phyloP scores from a whole-genome alignment of 306 rosid species.

The Betula pendula region DNA sequence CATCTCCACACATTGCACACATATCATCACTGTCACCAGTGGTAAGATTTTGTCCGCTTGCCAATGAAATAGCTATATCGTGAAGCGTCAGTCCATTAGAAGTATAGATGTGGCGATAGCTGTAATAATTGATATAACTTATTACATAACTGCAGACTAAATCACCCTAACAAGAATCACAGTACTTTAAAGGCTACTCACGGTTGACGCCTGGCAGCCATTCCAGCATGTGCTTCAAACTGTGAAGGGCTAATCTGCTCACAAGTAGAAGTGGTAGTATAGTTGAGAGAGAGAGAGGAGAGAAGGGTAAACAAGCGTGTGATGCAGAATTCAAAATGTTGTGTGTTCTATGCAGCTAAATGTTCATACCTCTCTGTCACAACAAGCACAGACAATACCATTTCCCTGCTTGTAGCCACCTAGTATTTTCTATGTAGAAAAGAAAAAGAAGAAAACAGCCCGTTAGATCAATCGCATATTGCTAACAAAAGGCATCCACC shows the following conservation, averaged over 20 bases:
- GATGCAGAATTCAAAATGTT: conserved; percentile 17
- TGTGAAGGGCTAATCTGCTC: conserved; percentile 96
- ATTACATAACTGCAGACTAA: conserved; percentile 27
- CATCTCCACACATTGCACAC: conserved; percentile 95
- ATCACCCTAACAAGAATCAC: conserved; percentile 15
- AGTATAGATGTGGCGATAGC: conserved; percentile 95
- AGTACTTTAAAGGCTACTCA: conserved; percentile 51
- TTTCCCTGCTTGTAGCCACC: conserved; percentile 96
- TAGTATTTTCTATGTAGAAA: conserved; percentile 61
- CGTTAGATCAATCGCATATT: conserved; percentile 24
- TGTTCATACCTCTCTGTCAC: conserved; percentile 71
- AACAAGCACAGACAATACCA: conserved; percentile 86
- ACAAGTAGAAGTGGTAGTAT: conserved; percentile 24
- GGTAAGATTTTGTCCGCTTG: conserved; percentile 89
- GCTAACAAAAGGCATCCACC: conserved; percentile 4
- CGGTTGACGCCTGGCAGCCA: conserved; percentile 99
- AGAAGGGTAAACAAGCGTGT: conserved; percentile 6
- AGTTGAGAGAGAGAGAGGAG: not conserved
- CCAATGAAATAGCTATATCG: conserved; percentile 92
- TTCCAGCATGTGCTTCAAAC: conserved; percentile 99
- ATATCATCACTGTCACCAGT: conserved; percentile 96
- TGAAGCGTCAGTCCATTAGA: conserved; percentile 95
- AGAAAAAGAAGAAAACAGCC: conserved; percentile 11
- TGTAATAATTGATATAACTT: conserved; percentile 39
- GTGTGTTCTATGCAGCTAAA: conserved; percentile 16